Conservation (phyloP, 441 rosid genomes). For the Daphne laureola region DNA sequence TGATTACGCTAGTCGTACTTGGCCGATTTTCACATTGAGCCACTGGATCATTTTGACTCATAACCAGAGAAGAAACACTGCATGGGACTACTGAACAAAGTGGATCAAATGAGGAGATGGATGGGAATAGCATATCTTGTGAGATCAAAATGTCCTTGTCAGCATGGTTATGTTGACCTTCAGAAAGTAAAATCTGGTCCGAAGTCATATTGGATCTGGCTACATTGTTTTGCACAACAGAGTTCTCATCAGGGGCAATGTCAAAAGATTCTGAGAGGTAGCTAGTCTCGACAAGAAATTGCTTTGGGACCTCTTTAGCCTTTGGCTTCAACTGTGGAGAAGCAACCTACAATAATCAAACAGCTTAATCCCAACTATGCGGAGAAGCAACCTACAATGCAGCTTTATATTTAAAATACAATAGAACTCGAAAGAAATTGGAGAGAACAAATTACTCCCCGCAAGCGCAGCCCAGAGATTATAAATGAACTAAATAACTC, state of each 20-base stretch:
- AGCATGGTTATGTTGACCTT: conserved; percentile 23
- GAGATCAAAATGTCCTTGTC: conserved; percentile 24
- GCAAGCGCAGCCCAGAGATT: too few relatives aligned
- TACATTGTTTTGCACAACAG: conserved; percentile 28
- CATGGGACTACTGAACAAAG: conserved; percentile 76
- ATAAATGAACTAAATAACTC: too few relatives aligned
- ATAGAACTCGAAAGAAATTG: too few relatives aligned
- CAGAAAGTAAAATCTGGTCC: conserved; percentile 28
- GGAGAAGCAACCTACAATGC: not conserved
- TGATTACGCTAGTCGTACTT: conserved; percentile 13
- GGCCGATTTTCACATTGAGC: conserved; percentile 22
- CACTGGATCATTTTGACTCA: conserved; percentile 20
- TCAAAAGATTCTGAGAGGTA: conserved; percentile 61
- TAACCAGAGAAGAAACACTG: conserved; percentile 30
- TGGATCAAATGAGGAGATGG: conserved; percentile 40
- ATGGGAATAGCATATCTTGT: conserved; percentile 37
- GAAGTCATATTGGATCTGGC: conserved; percentile 23
- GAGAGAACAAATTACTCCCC: too few relatives aligned
- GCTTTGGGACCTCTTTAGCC: conserved; percentile 17
- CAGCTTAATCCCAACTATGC: not conserved
- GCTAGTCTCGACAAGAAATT: conserved; percentile 48
- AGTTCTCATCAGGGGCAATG: conserved; percentile 43
- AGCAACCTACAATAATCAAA: conserved; percentile 24
- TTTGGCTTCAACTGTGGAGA: conserved; percentile 19
- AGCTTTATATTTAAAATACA: too few relatives aligned